Percentiles rank a stretch among this genome's conserved stretches.
phyloP scores from a whole-genome alignment of 345 rosid genomes.

The Eucalyptus decipiens region DNA sequence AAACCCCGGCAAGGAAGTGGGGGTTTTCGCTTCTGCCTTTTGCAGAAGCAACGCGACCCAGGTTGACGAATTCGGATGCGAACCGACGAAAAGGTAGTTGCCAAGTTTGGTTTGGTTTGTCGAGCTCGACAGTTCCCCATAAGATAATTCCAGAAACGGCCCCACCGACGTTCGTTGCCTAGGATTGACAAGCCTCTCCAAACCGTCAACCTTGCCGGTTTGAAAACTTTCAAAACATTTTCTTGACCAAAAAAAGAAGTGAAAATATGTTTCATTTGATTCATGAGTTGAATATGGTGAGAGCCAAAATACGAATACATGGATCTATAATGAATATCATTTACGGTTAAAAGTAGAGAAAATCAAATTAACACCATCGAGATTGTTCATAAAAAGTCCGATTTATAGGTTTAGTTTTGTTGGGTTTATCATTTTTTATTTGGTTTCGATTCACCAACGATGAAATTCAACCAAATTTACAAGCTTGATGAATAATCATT shows the following conservation, averaged over 20 bases:
- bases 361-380: not conserved
- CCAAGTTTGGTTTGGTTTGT: not conserved
- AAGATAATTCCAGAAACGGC: not conserved
- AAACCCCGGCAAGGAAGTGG: not conserved
- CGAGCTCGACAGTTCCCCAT: not conserved
- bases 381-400: not conserved
- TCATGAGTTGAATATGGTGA: not conserved
- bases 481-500: too few species aligned
- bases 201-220: not conserved
- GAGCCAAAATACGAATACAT: not conserved
- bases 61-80: not conserved
- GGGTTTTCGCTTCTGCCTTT: too few species aligned
- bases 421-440: not conserved
- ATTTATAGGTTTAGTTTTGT: not conserved
- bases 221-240: not conserved
- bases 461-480: not conserved
- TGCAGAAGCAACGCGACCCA: not conserved
- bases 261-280: not conserved
- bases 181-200: not conserved
- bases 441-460: not conserved
- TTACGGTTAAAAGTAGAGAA: not conserved
- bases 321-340: not conserved
- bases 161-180: not conserved
- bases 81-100: not conserved
- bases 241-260: not conserved